A percentile compares a stretch with the other conserved stretches of the same genome.
Conservation (phyloP, 2,329 filamentous ascomycete genomes). For the Xylaria arbuscula region DNA sequence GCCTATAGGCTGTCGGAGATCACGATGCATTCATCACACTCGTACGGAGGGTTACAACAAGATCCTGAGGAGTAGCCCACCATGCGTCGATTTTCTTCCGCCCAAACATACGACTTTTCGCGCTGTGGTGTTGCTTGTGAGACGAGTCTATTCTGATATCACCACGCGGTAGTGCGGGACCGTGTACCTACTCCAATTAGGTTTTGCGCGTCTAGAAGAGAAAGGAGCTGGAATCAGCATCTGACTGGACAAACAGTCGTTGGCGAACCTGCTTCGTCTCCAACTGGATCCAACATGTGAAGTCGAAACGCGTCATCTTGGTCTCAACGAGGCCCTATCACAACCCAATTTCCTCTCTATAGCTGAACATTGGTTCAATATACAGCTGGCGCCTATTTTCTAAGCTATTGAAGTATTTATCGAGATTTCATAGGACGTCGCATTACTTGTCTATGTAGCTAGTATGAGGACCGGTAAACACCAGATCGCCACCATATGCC, state of each 20-base stretch:
- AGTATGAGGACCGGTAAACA: constrained; percentile 17
- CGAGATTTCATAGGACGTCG: not conserved
- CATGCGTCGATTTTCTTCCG: not conserved
- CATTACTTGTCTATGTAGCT: constrained; percentile 20
- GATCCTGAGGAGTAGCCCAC: constrained; percentile 13
- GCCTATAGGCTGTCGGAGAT: constrained; percentile 15
- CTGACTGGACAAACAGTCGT: not conserved
- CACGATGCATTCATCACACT: constrained; percentile 21
- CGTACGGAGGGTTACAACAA: constrained; percentile 29
- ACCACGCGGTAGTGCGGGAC: constrained; percentile 3
- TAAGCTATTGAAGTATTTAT: not conserved
- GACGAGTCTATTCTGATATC: constrained; percentile 6
- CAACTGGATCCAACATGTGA: not conserved
- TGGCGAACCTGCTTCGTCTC: not conserved
- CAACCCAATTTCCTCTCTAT: not conserved
- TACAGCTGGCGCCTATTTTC: not conserved
- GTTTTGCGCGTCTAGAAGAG: constrained; percentile 13
- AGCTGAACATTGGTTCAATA: constrained; percentile 4
- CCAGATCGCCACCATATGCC: constrained; percentile 2
- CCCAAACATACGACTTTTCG: constrained; percentile 19
- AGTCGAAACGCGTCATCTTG: constrained; percentile 22
- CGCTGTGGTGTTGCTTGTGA: constrained; percentile 1
- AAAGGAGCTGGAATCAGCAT: constrained; percentile 1
- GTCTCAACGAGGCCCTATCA: constrained; percentile 8
- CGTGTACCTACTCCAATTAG: constrained; percentile 10